These are phyloP conservation scores for Nannochloropsis salina DNA, from an alignment of 108 stramenopile genomes.

Conservation along the genomic window DNA sequence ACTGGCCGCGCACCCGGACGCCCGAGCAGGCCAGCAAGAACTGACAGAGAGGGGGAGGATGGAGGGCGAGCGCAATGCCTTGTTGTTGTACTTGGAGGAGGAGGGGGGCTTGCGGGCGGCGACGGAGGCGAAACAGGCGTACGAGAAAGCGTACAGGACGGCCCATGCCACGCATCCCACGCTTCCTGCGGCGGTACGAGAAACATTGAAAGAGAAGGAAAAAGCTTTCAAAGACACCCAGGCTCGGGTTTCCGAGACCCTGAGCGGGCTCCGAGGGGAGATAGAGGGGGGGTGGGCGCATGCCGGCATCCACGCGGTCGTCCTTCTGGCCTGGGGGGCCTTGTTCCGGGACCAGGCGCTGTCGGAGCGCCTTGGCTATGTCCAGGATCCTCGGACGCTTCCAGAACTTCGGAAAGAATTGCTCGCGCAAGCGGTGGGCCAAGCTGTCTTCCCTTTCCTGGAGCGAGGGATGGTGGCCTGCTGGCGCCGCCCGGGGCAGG, in stretches of 20 bases:
- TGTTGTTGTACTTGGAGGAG: not conserved
- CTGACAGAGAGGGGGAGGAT: not conserved
- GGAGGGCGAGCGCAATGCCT: not conserved
- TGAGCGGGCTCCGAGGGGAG: not conserved
- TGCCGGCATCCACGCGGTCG: not conserved
- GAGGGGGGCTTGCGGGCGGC: not conserved
- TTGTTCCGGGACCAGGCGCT: not conserved
- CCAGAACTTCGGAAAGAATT: not conserved
- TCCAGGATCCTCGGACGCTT: not conserved
- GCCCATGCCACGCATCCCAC: not conserved
- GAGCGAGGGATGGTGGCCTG: not conserved
- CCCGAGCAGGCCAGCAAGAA: not conserved
- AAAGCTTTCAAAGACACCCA: not conserved
- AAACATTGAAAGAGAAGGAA: not conserved
- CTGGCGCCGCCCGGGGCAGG: not conserved
- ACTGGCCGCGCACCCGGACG: not conserved
- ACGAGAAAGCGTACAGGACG: slow-evolving; percentile 9
- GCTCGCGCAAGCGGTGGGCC: not conserved
- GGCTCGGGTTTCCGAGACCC: not conserved
- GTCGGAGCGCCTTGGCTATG: not conserved
- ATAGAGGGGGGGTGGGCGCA: slow-evolving; percentile 2
- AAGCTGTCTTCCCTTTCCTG: not conserved
- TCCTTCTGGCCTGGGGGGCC: not conserved
- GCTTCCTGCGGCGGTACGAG: not conserved
- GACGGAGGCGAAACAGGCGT: not conserved